These are phyloP conservation scores for Euryodendron excelsum DNA, from an alignment of 148 eudicot genomes.

Conservation along the genomic window DNA sequence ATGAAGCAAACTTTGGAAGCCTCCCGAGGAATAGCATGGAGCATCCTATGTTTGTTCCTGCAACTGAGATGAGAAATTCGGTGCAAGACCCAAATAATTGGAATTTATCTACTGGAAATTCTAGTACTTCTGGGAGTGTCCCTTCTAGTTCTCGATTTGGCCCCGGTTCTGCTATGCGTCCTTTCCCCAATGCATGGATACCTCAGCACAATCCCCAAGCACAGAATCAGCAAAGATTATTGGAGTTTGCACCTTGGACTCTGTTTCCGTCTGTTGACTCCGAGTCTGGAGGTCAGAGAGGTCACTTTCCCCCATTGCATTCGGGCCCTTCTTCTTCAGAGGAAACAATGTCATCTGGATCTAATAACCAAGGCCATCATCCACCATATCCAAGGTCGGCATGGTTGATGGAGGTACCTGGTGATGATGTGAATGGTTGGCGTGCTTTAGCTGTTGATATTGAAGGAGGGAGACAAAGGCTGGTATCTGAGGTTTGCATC, in stretches of 20 bases:
- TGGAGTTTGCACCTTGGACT: slow-evolving; percentile 68
- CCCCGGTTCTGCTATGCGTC: slow-evolving; percentile 30
- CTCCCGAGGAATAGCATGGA: slow-evolving; percentile 46
- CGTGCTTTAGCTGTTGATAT: slow-evolving; percentile 44
- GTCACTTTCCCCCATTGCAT: slow-evolving; percentile 32
- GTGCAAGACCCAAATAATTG: slow-evolving; percentile 53
- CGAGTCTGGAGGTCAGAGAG: slow-evolving; percentile 53
- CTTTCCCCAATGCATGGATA: slow-evolving; percentile 42
- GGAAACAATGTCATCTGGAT: slow-evolving; percentile 33
- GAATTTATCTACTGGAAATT: slow-evolving; percentile 46
- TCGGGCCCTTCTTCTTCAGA: slow-evolving; percentile 39
- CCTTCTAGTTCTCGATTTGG: slow-evolving; percentile 52
- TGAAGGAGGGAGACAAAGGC: slow-evolving; percentile 53
- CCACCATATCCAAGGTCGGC: slow-evolving; percentile 26
- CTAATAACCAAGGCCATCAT: slow-evolving; percentile 22
- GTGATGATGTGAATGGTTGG: slow-evolving; percentile 43
- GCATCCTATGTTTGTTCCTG: slow-evolving; percentile 51
- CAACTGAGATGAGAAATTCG: slow-evolving; percentile 49
- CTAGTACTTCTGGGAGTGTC: slow-evolving; percentile 33
- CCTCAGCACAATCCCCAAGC: slow-evolving; percentile 50
- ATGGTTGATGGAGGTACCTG: slow-evolving; percentile 29
- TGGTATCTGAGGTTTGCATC: slow-evolving; percentile 36
- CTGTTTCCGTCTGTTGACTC: slow-evolving; percentile 48
- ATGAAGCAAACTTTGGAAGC: slow-evolving; percentile 48
- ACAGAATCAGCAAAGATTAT: slow-evolving; percentile 45